phyloP scores from a whole-genome alignment of 805 yeast species.

The Saturnispora besseyi region DNA sequence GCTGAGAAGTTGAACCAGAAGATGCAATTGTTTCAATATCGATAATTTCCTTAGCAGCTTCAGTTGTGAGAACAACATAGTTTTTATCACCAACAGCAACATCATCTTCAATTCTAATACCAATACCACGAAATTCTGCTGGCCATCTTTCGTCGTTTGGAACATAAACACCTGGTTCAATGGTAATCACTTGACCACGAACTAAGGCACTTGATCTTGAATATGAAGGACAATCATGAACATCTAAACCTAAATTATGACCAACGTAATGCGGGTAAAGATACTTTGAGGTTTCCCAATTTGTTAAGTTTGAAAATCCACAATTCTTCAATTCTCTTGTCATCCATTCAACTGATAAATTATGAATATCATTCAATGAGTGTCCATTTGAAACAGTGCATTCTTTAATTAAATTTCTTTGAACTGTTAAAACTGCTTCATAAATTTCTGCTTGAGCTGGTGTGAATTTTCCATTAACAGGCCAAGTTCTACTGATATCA shows the following conservation, averaged over 20 bases:
- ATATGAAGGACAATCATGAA: conserved; percentile 68
- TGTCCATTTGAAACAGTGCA: conserved; percentile 47
- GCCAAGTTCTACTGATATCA: conserved; percentile 97
- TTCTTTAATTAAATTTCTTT: conserved; percentile 63
- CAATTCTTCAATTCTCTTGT: conserved; percentile 58
- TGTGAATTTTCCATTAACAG: conserved; percentile 65
- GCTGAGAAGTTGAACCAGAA: conserved; percentile 45
- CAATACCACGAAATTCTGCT: conserved; percentile 72
- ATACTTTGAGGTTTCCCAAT: conserved; percentile 43
- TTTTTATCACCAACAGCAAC: conserved; percentile 63
- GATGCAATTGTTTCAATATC: conserved; percentile 69
- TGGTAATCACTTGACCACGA: conserved; percentile 77
- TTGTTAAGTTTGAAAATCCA: conserved; percentile 51
- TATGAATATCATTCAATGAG: conserved; percentile 70
- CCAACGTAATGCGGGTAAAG: conserved; percentile 93
- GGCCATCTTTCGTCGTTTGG: conserved; percentile 74
- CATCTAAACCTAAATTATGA: conserved; percentile 88
- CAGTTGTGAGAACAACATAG: conserved; percentile 57
- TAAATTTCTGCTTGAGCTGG: conserved; percentile 79
- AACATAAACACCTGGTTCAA: conserved; percentile 93
- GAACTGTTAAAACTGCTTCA: conserved; percentile 78
- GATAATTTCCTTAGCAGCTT: conserved; percentile 75
- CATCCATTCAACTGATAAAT: conserved; percentile 50
- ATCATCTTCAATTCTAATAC: conserved; percentile 92
- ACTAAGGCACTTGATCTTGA: conserved; percentile 47